Base-by-base conservation (phyloP, 78 protist genomes). In the Dictyostelium brefeldianum region DNA sequence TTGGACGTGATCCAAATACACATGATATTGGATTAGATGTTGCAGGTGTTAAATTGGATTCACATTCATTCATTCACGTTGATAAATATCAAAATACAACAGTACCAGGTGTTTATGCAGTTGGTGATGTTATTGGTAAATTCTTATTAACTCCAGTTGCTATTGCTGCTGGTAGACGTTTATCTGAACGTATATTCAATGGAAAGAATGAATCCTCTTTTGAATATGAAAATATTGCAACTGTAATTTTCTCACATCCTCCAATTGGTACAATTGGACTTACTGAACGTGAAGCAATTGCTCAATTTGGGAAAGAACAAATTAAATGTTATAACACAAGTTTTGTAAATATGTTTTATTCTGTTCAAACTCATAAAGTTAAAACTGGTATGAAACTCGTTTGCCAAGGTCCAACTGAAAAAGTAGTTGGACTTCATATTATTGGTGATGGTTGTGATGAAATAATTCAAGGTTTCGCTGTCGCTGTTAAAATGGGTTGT, bases 381-480 rank as follows among this genome's bases (percentile, higher is more conserved):
- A 94, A 90, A 91, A 98, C 97, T n/a, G 69, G 27, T 31, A 97
- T 98, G 98, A 97, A 97, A 96, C 80, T 98, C 10, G 95, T 97
- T 15, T 89, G 94, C 41, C 54, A 43, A 46, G 98, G 97, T 12
- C 29, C 25, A 36, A 96, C 95, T 48, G 98, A 97, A 90, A 94
- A 95, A 64, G 96, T 97, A 1, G 96, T 97, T 27, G 99, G 99
- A 29, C 43, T 97, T 62, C 98, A 98, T 70, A 64, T 95, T 51
- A 73, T 98, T 22, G 99, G 99, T 62, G 12, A 73, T 11, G 98
- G 96, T 18, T 80, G 96, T 8, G 99, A 96, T 84, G 99, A 98
- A 87, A 98, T 98, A 65, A 82, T 97, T 73, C 99, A 97, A 87
- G 99, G 99, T 64, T 96, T 97, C 69, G 97, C 92, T 31, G 98